Evolutionary conservation across 225 moss, liverwort and hornwort species (phyloP).

Genomic region (Anthoceros angustus): DNA sequence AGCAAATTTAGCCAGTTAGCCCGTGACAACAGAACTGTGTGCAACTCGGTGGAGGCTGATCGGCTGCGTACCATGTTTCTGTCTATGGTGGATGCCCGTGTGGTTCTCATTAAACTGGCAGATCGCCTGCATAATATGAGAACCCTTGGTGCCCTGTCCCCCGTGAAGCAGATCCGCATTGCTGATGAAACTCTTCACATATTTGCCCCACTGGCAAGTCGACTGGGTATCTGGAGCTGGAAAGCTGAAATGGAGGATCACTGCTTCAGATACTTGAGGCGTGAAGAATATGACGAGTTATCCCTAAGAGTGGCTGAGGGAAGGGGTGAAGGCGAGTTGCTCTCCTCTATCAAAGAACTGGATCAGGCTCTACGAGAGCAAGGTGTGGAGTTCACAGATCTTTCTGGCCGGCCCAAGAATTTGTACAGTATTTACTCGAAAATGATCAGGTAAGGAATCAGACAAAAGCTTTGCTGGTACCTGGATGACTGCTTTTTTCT

Average conservation of each 20-base stretch:
- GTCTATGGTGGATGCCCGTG: slow-evolving; percentile 77
- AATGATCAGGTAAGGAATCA: slow-evolving; percentile 50
- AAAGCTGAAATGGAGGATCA: slow-evolving; percentile 91
- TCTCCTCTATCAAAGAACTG: slow-evolving; percentile 54
- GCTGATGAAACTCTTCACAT: slow-evolving; percentile 64
- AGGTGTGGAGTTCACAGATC: slow-evolving; percentile 49
- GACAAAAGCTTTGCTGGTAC: background rate
- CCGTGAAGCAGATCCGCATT: slow-evolving; percentile 44
- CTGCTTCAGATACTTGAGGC: slow-evolving; percentile 67
- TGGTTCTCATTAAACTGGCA: slow-evolving; percentile 80
- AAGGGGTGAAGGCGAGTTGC: slow-evolving; percentile 45
- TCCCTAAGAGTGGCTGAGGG: slow-evolving; percentile 36
- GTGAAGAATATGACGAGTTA: slow-evolving; percentile 41
- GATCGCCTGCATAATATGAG: slow-evolving; percentile 82
- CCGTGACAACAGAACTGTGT: slow-evolving; percentile 45
- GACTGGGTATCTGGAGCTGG: slow-evolving; percentile 91
- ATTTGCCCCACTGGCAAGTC: slow-evolving; percentile 76
- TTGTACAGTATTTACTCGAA: slow-evolving; percentile 81
- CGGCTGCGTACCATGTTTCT: slow-evolving; percentile 71
- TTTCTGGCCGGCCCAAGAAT: slow-evolving; percentile 78
- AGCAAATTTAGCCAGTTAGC: slow-evolving; percentile 68
- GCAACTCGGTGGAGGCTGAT: slow-evolving; percentile 54
- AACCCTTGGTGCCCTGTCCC: slow-evolving; percentile 53
- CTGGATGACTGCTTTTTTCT: background rate
- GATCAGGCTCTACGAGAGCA: slow-evolving; percentile 35